Base-by-base conservation (phyloP, 306 rosid species). In the Casuarina glauca region DNA sequence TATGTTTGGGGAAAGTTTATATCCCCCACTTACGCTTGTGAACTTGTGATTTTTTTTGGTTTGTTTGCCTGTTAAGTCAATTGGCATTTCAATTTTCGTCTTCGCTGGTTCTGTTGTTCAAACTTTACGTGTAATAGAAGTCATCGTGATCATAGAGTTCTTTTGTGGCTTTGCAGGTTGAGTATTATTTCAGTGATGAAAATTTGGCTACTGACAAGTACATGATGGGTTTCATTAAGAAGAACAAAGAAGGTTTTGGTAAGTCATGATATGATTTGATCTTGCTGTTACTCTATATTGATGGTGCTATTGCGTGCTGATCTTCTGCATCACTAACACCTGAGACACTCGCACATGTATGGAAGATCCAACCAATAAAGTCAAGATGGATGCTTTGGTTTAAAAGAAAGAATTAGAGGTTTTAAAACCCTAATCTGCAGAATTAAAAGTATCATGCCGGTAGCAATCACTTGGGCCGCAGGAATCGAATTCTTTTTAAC, bases 191-290 rank as follows among this genome's bases (percentile, higher is more conserved):
- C 57, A 90, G 99, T 64, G 96, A 96, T 84, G 99, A 85, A 84
- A 96, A 91, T 76, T 83, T 96, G 78, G 84, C 89, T 7, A 80
- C 26, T 26, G 98, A 96, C 85, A 96, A 82, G 76, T 69, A 91
- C 77, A 79, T 96, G 84, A 38, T 78, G 87, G 81, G 84, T 75
- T 78, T 90, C 58, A 72, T 90, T 63, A 96, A 80, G 78, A 91
- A 90, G 96, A 93, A 90, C 87, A 96, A 91, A 84, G 92, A 95
- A 76, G 98, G 99, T 74, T 96, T 80, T 76, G 98, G 99, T 96
- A 76, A 84, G 93, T 77, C 35, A 0, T 15, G 10, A 17, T 57
- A 49, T 44, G 15, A 15, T 43, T 57, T 62, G 39, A 32, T 1
- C 9, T 73, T 9, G 58, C 4, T 54, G 54, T 15, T 42, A 39